Base-by-base conservation (phyloP, 2,329 filamentous ascomycete genomes). In the Clarireedia sp. region DNA sequence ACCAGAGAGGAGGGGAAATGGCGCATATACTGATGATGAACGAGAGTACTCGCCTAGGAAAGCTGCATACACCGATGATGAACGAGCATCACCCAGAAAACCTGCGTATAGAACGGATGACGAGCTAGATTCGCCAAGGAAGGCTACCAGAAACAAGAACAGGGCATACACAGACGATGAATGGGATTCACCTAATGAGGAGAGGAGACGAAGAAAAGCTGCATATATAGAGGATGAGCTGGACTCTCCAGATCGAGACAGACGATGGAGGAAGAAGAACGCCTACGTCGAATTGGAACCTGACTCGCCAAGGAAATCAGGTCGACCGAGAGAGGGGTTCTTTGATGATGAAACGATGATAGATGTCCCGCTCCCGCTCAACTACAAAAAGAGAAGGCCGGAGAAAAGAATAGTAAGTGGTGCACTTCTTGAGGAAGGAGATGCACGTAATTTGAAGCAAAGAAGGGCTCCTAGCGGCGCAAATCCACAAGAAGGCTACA, bases 361-460 rank as follows among this genome's bases (percentile, higher is more conserved):
- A 58, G 46, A 50, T 17, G 23, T 33, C 5, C 38, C 52, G 17
- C 16, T 33, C 5, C 38, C 52, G 17, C 16, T 60, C 48, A 63
- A 60, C 54, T 45, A 64, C 51, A 67, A 67, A 36, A 61, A 58
- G 48, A 65, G 63, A 52, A 78, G 29, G 29, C 9, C 29, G 29
- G 29, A 76, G 65, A 77, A 76, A 55, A 74, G 86, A 58, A 75
- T 87, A n/a, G 83, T 86, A 19, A 89, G 86, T 59, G 86, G 85
- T 19, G 83, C 83, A 0, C 71, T 86, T 17, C 73, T 87, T 62
- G 86, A 89, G 65, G 86, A 89, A 67, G 86, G 85, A 0, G 74
- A 74, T 74, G 71, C 71, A 66, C 78, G 64, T 74, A 77, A 64
- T 68, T 73, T 65, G 71, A 71, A 63, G 58, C 74, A 72, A 62